Conservation (phyloP, 2,329 filamentous ascomycete species). For the Cercospora zeina region DNA sequence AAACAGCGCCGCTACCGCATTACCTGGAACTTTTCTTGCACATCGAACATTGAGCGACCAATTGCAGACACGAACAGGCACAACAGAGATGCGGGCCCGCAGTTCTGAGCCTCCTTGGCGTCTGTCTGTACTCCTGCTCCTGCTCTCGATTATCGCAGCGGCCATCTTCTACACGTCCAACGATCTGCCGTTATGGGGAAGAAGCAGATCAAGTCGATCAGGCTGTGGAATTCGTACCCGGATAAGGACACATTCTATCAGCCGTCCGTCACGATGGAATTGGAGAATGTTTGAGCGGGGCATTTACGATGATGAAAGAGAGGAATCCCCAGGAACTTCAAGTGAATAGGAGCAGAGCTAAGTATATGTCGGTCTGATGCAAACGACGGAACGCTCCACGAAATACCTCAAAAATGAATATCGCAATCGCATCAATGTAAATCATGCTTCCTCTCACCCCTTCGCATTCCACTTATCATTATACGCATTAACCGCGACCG, state of each 20-base stretch:
- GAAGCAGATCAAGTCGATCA: constrained; percentile 23
- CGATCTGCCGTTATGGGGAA: constrained; percentile 14
- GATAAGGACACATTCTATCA: constrained; percentile 1
- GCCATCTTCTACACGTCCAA: constrained; percentile 14
- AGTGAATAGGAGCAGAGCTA: too few species aligned
- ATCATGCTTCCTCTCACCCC: constrained; percentile 39
- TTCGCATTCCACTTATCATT: constrained; percentile 67
- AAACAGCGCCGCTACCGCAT: neutral
- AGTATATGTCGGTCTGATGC: too few species aligned
- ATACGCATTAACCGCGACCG: constrained; percentile 66
- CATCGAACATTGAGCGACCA: neutral
- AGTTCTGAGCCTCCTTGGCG: neutral
- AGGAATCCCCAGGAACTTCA: too few species aligned
- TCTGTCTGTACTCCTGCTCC: neutral
- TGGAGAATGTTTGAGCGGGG: constrained; percentile 16
- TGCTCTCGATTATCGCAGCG: neutral
- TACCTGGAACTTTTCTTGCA: neutral
- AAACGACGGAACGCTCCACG: too few species aligned
- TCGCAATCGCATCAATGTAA: too few species aligned
- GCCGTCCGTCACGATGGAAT: constrained; percentile 25
- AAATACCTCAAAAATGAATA: too few species aligned
- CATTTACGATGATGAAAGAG: too few species aligned
- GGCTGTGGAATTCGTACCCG: constrained; percentile 13
- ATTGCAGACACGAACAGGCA: neutral
- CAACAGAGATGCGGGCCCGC: neutral